Evolutionary conservation across 2,329 filamentous ascomycete species (phyloP).

Genomic region (Fusarium luffae): DNA sequence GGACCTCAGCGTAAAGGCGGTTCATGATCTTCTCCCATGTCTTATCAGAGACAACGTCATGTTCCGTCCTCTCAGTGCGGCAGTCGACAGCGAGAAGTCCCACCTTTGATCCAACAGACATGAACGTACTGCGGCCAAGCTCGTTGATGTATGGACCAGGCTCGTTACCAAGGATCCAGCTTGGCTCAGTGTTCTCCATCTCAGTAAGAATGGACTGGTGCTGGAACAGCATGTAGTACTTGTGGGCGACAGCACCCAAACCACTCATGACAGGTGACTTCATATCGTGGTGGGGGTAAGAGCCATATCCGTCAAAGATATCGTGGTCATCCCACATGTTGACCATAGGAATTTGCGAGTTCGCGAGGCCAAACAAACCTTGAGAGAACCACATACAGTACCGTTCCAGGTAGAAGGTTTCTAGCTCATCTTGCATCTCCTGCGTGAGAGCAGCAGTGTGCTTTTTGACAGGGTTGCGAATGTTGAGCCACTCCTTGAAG

Average conservation of each 20-base stretch:
- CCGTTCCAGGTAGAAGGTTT: conserved; percentile 86
- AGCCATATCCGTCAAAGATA: conserved; percentile 91
- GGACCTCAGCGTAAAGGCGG: conserved; percentile 82
- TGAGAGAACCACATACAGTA: conserved; percentile 98
- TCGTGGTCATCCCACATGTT: conserved; percentile 98
- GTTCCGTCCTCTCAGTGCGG: conserved; percentile 86
- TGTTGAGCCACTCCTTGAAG: conserved; percentile 86
- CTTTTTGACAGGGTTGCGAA: conserved; percentile 83
- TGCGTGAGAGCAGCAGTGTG: conserved; percentile 79
- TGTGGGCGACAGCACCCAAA: conserved; percentile 91
- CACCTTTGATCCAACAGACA: conserved; percentile 82
- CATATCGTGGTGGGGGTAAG: conserved; percentile 94
- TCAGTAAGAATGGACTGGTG: conserved; percentile 89
- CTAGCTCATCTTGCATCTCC: conserved; percentile 88
- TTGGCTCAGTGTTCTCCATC: conserved; percentile 84
- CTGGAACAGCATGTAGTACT: conserved; percentile 99
- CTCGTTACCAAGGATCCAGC: conserved; percentile 83
- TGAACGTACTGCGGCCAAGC: conserved; percentile 84
- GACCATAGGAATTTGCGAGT: conserved; percentile 95
- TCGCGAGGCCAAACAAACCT: conserved; percentile 91
- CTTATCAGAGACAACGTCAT: conserved; percentile 81
- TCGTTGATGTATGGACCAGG: conserved; percentile 93
- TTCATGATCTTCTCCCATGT: conserved; percentile 91
- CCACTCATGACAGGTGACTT: conserved; percentile 88
- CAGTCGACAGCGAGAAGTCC: conserved; percentile 90